Evolutionary conservation across 208 protist genomes (phyloP).

Genomic region (Leptomonas seymouri): DNA sequence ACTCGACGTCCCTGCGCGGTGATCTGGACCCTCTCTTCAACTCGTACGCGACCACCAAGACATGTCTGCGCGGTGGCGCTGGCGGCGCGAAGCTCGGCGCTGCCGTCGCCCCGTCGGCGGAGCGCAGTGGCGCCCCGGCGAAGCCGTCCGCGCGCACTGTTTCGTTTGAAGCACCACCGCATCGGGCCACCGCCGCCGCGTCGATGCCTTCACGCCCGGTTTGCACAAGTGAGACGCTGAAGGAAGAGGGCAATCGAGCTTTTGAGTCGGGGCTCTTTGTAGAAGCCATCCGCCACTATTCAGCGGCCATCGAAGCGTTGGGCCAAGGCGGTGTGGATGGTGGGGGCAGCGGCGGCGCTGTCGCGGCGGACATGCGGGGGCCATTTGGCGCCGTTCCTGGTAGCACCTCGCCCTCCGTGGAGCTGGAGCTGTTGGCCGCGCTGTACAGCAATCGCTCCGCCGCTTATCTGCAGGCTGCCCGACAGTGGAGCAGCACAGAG

Average conservation of each 20-base stretch:
- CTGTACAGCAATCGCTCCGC: slow-evolving; percentile 96
- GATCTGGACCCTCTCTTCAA: slow-evolving; percentile 5
- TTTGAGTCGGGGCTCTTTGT: slow-evolving; percentile 82
- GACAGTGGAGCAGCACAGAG: slow-evolving; percentile 46
- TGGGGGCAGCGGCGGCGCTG: no score
- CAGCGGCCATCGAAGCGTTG: slow-evolving; percentile 72
- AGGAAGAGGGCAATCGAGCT: slow-evolving; percentile 88
- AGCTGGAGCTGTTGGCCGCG: slow-evolving; percentile 60
- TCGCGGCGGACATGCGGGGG: no score
- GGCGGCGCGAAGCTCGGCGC: neutral
- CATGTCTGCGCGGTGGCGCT: neutral
- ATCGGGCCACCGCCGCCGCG: slow-evolving; percentile 4
- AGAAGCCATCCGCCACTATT: slow-evolving; percentile 85
- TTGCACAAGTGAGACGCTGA: slow-evolving; percentile 60
- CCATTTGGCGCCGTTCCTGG: no score
- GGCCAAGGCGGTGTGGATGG: neutral
- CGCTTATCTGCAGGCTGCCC: slow-evolving; percentile 74
- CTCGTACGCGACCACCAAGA: neutral
- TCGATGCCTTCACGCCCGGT: neutral
- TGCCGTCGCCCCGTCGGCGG: neutral
- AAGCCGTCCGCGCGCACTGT: neutral
- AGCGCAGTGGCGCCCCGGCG: neutral
- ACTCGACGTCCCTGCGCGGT: slow-evolving; percentile 23
- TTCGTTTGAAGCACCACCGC: slow-evolving; percentile 5
- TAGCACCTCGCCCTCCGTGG: neutral